Percentiles rank a stretch among this genome's conserved stretches.
Conservation (phyloP, 192 early-diverging fungal genomes). For the Dissophora ornata region DNA sequence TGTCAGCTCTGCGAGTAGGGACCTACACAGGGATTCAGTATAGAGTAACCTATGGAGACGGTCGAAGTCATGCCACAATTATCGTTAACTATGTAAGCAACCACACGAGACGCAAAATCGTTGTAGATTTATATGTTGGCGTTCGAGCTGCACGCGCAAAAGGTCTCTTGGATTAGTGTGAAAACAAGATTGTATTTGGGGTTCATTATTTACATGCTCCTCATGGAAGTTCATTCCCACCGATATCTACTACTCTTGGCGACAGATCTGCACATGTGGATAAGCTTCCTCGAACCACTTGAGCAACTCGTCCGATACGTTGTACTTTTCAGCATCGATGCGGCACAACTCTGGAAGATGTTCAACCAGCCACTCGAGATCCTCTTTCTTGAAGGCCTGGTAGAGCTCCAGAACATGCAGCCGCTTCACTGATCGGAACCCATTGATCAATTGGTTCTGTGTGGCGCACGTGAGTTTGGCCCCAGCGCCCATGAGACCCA, state of each 20-base stretch:
- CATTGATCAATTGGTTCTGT: slow-evolving; percentile 12
- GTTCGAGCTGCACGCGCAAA: too few species aligned
- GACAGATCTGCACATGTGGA: slow-evolving; percentile 26
- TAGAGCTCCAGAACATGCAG: slow-evolving; percentile 32
- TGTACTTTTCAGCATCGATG: slow-evolving; percentile 49
- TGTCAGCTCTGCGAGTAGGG: too few species aligned
- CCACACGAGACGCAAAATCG: too few species aligned
- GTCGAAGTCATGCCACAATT: too few species aligned
- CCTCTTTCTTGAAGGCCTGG: slow-evolving; percentile 44
- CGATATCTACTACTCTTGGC: too few species aligned
- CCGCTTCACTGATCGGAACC: slow-evolving; percentile 40
- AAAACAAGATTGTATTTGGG: too few species aligned
- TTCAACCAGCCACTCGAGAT: slow-evolving; percentile 32
- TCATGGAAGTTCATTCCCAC: neutral
- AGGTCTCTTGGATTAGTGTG: too few species aligned
- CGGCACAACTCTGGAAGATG: slow-evolving; percentile 38
- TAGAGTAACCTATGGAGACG: too few species aligned
- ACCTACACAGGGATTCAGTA: too few species aligned
- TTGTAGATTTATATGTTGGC: too few species aligned
- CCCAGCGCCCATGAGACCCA: slow-evolving; percentile 44
- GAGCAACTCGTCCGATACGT: slow-evolving; percentile 32
- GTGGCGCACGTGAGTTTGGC: slow-evolving; percentile 20
- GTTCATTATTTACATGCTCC: too few species aligned
- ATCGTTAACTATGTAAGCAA: too few species aligned
- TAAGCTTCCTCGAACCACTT: slow-evolving; percentile 14